Base-by-base conservation (phyloP, 2,329 filamentous ascomycete genomes). In the Neopestalotiopsis clavispora region DNA sequence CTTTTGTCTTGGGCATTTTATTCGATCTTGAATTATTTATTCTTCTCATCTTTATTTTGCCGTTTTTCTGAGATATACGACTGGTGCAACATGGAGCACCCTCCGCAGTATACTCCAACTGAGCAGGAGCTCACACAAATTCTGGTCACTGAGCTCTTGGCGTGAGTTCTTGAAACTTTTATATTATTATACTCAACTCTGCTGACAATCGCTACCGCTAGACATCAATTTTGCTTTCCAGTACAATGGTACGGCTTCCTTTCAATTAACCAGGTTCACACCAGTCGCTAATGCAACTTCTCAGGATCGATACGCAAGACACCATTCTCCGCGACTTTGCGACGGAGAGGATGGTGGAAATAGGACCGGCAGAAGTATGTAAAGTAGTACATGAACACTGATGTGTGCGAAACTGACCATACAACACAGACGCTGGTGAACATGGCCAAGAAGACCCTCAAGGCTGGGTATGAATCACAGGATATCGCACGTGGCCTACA, bases 251-350 rank as follows among this genome's bases (percentile, higher is more conserved):
- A 67, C 9, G 62, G 9, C 14, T n/a, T 13, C 13, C 9, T 65
- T 56, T 12, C 38, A 17, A 13, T 14, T 6, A 30, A 17, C 20
- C 4, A 42, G 20, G 2, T 7, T 34, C 3, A 14, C 17, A 57
- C 14, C 49, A 60, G 17, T 65, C 71, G 23, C 74, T 32, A 13
- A 68, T 49, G 7, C 56, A 56, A 32, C 56, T 57, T 2, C 34
- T 68, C 58, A 76, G 79, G 80, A 81, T 82, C 65, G 76, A 81
- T 45, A 82, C 81, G 1, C 81, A 83, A 70, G 74, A 82, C 67
- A 67, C 75, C 17, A 67, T 83, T 12, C 73, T 78, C 20, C 68
- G 58, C 23, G 70, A 75, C 4, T 67, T 70, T 30, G 69, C 74
- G 17, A 75, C 76, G 34, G 73, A 79, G 58, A 74, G 78, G 14